These are phyloP conservation scores for Cryptosporidium sp. DNA, from an alignment of 169 alveolate species.

Conservation along the genomic window DNA sequence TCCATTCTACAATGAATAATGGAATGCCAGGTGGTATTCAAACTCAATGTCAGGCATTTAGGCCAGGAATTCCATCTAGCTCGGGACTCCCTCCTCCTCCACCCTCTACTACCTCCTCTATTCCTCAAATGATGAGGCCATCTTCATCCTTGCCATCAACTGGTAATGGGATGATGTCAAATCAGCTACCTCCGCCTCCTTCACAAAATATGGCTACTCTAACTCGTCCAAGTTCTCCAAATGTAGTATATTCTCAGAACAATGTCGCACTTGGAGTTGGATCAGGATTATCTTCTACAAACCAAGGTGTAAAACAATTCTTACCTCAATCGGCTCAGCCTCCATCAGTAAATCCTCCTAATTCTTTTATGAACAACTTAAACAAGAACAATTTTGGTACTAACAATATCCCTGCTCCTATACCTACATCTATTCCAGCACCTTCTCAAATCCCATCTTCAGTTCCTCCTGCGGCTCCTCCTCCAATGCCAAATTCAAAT, in stretches of 20 bases:
- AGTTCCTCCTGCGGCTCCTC: neutral
- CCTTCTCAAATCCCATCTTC: neutral
- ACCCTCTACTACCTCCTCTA: neutral
- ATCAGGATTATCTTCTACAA: neutral
- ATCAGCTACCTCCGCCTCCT: slow-evolving; percentile 35
- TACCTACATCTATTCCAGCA: neutral
- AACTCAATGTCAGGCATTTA: neutral
- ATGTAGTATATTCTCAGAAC: neutral
- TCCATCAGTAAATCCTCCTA: neutral
- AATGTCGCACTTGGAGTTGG: neutral
- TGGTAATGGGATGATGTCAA: neutral
- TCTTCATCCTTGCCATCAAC: slow-evolving; percentile 36
- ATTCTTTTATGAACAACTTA: neutral
- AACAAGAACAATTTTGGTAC: neutral
- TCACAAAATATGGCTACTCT: slow-evolving; percentile 8
- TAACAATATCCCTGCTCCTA: neutral
- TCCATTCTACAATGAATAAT: neutral
- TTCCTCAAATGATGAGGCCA: slow-evolving; percentile 17
- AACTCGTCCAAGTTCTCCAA: slow-evolving; percentile 69
- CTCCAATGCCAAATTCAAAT: slow-evolving; percentile 16
- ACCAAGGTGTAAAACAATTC: slow-evolving; percentile 4
- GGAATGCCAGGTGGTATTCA: neutral
- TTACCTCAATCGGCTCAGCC: neutral
- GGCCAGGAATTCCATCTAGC: slow-evolving; percentile 13
- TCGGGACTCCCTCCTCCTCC: slow-evolving; percentile 27